Conservation (phyloP, 208 protist genomes). For the Trypanosoma melophagium region DNA sequence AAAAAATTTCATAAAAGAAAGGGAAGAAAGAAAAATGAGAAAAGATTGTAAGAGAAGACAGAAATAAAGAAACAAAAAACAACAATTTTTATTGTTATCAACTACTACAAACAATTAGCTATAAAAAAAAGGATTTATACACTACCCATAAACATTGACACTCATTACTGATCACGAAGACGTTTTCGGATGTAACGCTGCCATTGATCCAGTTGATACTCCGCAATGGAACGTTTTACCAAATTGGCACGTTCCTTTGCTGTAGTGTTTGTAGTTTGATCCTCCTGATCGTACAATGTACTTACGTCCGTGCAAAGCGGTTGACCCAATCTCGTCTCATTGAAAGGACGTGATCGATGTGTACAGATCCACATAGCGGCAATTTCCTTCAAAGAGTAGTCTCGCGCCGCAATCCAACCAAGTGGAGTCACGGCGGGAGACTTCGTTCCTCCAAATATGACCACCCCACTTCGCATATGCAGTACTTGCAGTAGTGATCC, state of each 20-base stretch:
- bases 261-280: not conserved
- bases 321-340: not conserved
- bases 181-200: conserved; percentile 41
- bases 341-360: conserved; percentile 20
- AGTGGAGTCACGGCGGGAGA: conserved; percentile 46
- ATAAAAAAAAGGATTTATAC: too few relatives aligned
- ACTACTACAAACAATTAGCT: too few relatives aligned
- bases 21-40: too few relatives aligned
- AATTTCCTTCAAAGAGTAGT: conserved; percentile 38
- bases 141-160: too few relatives aligned
- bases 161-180: conserved; percentile 32
- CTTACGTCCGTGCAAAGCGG: not conserved
- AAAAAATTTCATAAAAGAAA: too few relatives aligned
- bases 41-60: too few relatives aligned
- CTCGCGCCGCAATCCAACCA: conserved; percentile 41
- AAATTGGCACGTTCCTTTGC: not conserved
- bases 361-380: conserved; percentile 45
- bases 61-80: too few relatives aligned
- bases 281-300: not conserved
- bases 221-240: conserved; percentile 27
- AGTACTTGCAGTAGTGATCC: conserved; percentile 52
- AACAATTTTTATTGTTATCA: too few relatives aligned
- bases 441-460: conserved; percentile 48
- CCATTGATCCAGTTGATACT: conserved; percentile 63
- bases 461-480: conserved; percentile 1